Evolutionary conservation across 108 stramenopile species (phyloP), one percentile per base, ranked within the genome.

Genomic region (Schizochytrium sp.): DNA sequence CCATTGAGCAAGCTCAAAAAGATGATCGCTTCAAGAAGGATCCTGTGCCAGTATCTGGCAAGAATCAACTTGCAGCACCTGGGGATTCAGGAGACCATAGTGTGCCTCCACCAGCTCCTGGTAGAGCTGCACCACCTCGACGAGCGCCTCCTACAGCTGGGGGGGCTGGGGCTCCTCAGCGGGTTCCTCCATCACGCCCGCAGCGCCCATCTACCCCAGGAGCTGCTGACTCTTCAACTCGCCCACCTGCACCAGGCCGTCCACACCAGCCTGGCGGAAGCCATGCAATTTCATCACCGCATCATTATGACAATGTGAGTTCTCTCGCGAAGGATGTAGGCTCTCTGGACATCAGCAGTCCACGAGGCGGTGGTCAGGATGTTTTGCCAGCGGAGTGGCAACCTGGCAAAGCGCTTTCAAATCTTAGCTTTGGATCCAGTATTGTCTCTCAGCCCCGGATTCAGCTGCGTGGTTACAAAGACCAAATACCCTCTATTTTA

Each of bases 1-100:
- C 76, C 8, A 17, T 83, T 2, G 76, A 42, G 1, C 76, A 83
- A 40, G 76, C 76, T 47, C 76, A 83, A 28, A 47, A 55, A 7
- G 53, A 83, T 42, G 45, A 46, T 1, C 10, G 53, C 17, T 55
- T 55, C 76, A 83, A 55, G 76, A 17, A 55, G 55, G 76, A 83
- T 47, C 76, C 76, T 2, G 76, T 83, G 17, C 50, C 76, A 17
- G 72, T 28, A 41, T 17, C 72, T 17, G 42, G 72, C 72, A 41
- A 41, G 44, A 28, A 28, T 28, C 28, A 28, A 28, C 28, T 28
- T 28, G 28, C 28, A 28, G 28, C 28, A 28, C 28, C 28, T 28
- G 28, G 28, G 28, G 28, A 28, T 28, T 17, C 19, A 17, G 59
- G 59, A 17, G 59, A 17, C 17, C 59, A 17, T n/a, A 60, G n/a